A percentile compares a stretch with the other conserved stretches of the same genome.
phyloP scores from a whole-genome alignment of 2,329 filamentous ascomycete genomes.

The Ceratocystis destructans region DNA sequence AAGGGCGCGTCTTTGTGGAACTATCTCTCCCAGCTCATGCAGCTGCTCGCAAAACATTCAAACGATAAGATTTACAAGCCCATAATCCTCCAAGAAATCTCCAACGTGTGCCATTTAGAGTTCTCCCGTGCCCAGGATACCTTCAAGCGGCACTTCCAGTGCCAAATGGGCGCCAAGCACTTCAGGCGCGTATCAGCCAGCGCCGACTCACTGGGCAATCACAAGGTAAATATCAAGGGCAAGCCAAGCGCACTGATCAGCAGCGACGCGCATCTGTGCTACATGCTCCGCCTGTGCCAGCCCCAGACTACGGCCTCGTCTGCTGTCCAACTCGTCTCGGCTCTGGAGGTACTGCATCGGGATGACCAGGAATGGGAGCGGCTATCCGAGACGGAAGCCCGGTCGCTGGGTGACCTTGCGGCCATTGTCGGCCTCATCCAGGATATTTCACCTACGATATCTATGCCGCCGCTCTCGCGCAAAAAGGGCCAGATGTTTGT shows the following conservation, averaged over 20 bases:
- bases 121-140: conserved; percentile 28
- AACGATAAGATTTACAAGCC: conserved; percentile 25
- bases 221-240: conserved; percentile 30
- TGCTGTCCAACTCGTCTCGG: conserved; percentile 35
- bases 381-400: conserved; percentile 26
- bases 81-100: conserved; percentile 33
- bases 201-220: conserved; percentile 27
- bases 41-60: conserved; percentile 23
- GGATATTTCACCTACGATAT: conserved; percentile 26
- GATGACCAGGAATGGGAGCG: conserved; percentile 27
- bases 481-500: conserved; percentile 31
- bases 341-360: conserved; percentile 29
- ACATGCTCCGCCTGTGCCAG: conserved; percentile 32
- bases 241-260: conserved; percentile 30
- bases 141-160: conserved; percentile 32
- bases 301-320: conserved; percentile 26
- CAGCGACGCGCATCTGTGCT: conserved; percentile 30
- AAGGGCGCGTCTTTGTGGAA: conserved; percentile 29
- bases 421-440: conserved; percentile 30
- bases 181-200: conserved; percentile 31
- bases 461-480: conserved; percentile 28
- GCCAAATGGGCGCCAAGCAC: conserved; percentile 26
- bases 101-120: conserved; percentile 33
- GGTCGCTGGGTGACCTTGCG: conserved; percentile 28
- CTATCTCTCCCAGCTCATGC: conserved; percentile 29